Evolutionary conservation across 2,329 filamentous ascomycete species (phyloP), one percentile per base, ranked within the genome.

Genomic region (Capronia coronata): DNA sequence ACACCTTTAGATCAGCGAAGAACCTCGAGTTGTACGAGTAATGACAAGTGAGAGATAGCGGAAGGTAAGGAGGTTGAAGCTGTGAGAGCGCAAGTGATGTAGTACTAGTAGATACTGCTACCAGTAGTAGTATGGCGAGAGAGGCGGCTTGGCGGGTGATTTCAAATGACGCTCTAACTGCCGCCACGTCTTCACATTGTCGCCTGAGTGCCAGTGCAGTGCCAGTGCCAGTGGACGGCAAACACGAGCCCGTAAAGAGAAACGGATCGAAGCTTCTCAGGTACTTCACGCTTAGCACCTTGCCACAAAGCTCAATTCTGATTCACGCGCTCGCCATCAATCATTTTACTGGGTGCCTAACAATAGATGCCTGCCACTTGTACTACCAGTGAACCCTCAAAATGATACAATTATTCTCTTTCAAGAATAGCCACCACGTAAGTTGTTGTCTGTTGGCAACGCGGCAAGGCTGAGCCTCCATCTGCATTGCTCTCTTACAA

Each of bases 151-250:
- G 54, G 54, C 54, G 40, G 19, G 4, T 37, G 34, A 22, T 29
- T 44, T 49, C 22, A 49, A 53, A 50, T 50, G 48, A 43, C 51
- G 32, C 37, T 48, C 47, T 45, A 37, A 29, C 40, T 16, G 19
- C 27, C 46, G 37, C 49, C 51, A 54, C 54, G 54, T 56, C 48
- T 51, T 48, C 54, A 18, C 37, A 21, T 42, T 51, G 54, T 48
- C 48, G 54, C 54, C 54, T 56, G 46, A 32, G 30, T 34, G n/a
- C 30, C 14, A 14, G n/a, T n/a, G n/a, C n/a, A n/a, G n/a, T n/a
- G n/a, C n/a, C n/a, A n/a, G n/a, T n/a, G n/a, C n/a, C n/a, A 34
- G 30, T 34, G 30, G 30, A 34, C 30, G 30, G 30, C 30, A 34
- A 34, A 34, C 30, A n/a, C n/a, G n/a, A 13, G 13, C 30, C 30